These are phyloP conservation scores for Ophiostoma sp. DNA, from an alignment of 2,329 filamentous ascomycete genomes.

Conservation along the genomic window DNA sequence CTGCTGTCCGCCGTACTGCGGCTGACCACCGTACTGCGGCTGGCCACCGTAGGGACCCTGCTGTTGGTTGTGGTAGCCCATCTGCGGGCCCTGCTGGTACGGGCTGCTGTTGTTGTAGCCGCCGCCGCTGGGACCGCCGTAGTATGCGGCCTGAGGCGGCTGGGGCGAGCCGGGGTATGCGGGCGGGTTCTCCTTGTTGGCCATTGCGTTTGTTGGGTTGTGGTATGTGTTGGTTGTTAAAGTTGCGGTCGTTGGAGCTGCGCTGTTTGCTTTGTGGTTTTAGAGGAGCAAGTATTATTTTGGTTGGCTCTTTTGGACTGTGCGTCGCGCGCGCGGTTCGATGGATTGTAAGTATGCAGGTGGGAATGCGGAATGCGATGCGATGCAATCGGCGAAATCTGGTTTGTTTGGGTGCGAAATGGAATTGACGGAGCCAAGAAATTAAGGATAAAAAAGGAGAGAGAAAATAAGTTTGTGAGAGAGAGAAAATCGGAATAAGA, in stretches of 20 bases:
- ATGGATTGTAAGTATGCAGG: neutral
- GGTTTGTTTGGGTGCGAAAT: neutral
- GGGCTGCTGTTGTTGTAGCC: slow-evolving; percentile 31
- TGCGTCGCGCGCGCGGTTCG: slow-evolving; percentile 4
- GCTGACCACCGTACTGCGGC: slow-evolving; percentile 37
- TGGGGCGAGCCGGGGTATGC: slow-evolving; percentile 45
- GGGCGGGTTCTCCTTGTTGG: slow-evolving; percentile 50
- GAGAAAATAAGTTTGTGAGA: neutral
- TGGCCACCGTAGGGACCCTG: slow-evolving; percentile 38
- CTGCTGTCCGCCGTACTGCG: slow-evolving; percentile 37
- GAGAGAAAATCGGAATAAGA: slow-evolving; percentile 2
- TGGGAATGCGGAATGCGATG: neutral
- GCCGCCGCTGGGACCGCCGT: slow-evolving; percentile 27
- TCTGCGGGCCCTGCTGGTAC: slow-evolving; percentile 45
- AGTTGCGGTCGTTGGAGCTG: neutral
- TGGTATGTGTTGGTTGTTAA: neutral
- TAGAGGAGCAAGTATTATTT: neutral
- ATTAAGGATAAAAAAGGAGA: neutral
- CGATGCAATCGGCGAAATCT: neutral
- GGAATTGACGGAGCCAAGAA: neutral
- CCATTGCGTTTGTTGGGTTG: slow-evolving; percentile 38
- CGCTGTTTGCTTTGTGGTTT: neutral
- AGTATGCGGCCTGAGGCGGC: slow-evolving; percentile 32
- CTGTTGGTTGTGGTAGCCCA: slow-evolving; percentile 48
- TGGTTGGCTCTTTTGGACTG: neutral